Evolutionary conservation across 108 stramenopile species (phyloP).

Genomic region (Skeletonema menzelii): DNA sequence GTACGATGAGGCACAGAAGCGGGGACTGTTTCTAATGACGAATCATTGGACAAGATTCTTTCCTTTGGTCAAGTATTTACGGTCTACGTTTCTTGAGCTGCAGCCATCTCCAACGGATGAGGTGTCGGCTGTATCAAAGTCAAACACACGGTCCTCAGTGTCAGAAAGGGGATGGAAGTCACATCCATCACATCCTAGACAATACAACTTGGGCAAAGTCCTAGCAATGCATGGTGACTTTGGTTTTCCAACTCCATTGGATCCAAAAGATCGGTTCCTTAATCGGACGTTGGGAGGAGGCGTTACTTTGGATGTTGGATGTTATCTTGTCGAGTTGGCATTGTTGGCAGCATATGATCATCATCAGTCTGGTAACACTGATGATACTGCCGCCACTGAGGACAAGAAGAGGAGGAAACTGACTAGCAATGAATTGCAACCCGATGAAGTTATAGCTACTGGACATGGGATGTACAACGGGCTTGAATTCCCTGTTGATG

Average conservation of each 20-base stretch:
- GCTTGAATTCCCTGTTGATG: slow-evolving; percentile 28
- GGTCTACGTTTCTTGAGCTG: slow-evolving; percentile 10
- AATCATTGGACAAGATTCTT: slow-evolving; percentile 46
- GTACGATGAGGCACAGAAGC: slow-evolving; percentile 61
- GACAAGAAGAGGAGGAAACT: background rate
- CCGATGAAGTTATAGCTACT: slow-evolving; percentile 16
- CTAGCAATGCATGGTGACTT: slow-evolving; percentile 40
- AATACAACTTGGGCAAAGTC: slow-evolving; percentile 22
- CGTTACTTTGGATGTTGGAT: slow-evolving; percentile 32
- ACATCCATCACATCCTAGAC: background rate
- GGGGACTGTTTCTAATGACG: slow-evolving; percentile 75
- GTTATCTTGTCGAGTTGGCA: slow-evolving; percentile 36
- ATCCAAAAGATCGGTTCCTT: slow-evolving; percentile 25
- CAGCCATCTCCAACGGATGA: background rate
- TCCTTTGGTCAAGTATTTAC: slow-evolving; percentile 32
- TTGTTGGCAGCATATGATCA: slow-evolving; percentile 37
- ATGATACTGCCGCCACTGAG: background rate
- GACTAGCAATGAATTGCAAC: background rate
- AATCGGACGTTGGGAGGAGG: slow-evolving; percentile 39
- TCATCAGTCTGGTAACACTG: background rate
- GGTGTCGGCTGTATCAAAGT: background rate
- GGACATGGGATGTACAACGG: slow-evolving; percentile 31
- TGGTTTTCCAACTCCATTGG: slow-evolving; percentile 15
- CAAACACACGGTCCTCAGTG: background rate
- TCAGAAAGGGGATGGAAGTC: background rate